Evolutionary conservation across 495 filamentous ascomycete species (phyloP).

Genomic region (Lentithecium fluviatile): DNA sequence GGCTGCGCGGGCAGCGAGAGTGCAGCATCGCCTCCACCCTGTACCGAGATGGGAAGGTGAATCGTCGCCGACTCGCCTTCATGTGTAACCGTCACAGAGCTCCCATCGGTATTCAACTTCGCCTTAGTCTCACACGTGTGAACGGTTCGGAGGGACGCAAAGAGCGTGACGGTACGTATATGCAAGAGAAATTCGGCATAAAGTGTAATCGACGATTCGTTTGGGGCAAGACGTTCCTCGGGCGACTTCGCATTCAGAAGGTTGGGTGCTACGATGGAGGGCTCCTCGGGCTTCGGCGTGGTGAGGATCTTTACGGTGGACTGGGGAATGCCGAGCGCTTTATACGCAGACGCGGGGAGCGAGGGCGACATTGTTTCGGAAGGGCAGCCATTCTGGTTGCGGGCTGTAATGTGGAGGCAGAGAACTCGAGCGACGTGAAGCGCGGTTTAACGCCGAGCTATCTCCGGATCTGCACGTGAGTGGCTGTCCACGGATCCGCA

Average conservation of each 20-base stretch:
- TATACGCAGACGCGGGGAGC: conserved; percentile 31
- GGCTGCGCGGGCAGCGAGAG: conserved; percentile 43
- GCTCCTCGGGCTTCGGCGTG: neutral
- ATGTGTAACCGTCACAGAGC: conserved; percentile 54
- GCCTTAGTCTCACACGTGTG: conserved; percentile 49
- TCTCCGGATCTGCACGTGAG: neutral
- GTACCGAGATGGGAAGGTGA: conserved; percentile 63
- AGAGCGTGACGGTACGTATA: conserved; percentile 79
- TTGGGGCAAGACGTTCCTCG: neutral
- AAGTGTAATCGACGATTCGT: conserved; percentile 43
- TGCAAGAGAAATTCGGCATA: conserved; percentile 88
- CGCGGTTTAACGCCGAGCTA: neutral
- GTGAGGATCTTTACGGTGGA: conserved; percentile 23
- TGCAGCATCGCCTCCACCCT: conserved; percentile 39
- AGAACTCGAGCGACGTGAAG: neutral
- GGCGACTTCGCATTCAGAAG: neutral
- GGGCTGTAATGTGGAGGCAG: neutral
- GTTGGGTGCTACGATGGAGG: conserved; percentile 16
- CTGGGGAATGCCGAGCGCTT: conserved; percentile 16
- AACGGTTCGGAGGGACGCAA: conserved; percentile 60
- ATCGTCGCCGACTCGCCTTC: conserved; percentile 56
- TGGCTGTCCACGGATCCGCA: too few species aligned
- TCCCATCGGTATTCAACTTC: conserved; percentile 51
- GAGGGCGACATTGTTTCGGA: conserved; percentile 14
- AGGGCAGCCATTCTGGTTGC: conserved; percentile 1